Percentiles rank a stretch among this genome's conserved stretches.
phyloP scores from a whole-genome alignment of 495 filamentous ascomycete genomes.

The Penicillium cataractarum region DNA sequence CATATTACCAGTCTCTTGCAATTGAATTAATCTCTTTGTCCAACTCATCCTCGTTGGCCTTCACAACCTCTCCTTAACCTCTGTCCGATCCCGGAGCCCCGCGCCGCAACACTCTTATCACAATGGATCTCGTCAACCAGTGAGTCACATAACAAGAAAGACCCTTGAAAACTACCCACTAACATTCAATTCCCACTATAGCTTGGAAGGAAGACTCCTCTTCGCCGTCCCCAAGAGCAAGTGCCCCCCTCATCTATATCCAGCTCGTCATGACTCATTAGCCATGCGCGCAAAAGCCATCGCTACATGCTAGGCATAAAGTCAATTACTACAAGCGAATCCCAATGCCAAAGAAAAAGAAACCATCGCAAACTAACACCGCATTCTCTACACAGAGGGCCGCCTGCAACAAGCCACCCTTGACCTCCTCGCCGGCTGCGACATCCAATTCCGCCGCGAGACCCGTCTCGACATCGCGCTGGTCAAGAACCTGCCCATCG shows the following conservation, averaged over 20 bases:
- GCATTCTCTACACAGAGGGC: conserved; percentile 67
- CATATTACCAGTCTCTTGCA: conserved; percentile 8
- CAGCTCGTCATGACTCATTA: conserved; percentile 27
- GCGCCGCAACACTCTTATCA: conserved; percentile 29
- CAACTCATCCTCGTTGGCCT: background rate
- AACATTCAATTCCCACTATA: conserved; percentile 18
- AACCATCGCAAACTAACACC: conserved; percentile 21
- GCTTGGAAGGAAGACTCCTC: conserved; percentile 86
- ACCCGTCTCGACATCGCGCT: conserved; percentile 94
- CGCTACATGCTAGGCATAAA: background rate
- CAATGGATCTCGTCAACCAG: conserved; percentile 86
- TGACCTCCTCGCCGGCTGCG: conserved; percentile 86
- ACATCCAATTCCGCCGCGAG: conserved; percentile 95
- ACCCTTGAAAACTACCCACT: background rate
- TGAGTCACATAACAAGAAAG: conserved; percentile 50
- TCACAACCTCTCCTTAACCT: background rate
- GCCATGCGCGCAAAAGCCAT: conserved; percentile 2
- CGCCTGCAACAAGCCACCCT: conserved; percentile 82
- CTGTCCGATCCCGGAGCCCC: conserved; percentile 26
- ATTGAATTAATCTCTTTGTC: conserved; percentile 14
- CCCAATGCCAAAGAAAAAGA: background rate
- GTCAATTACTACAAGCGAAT: conserved; percentile 6
- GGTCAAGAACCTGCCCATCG: conserved; percentile 92
- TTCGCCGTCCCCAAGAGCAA: conserved; percentile 97
- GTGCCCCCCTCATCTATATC: conserved; percentile 37